Base-by-base conservation (phyloP, 2,329 filamentous ascomycete species). In the Pseudogymnoascus sp. region DNA sequence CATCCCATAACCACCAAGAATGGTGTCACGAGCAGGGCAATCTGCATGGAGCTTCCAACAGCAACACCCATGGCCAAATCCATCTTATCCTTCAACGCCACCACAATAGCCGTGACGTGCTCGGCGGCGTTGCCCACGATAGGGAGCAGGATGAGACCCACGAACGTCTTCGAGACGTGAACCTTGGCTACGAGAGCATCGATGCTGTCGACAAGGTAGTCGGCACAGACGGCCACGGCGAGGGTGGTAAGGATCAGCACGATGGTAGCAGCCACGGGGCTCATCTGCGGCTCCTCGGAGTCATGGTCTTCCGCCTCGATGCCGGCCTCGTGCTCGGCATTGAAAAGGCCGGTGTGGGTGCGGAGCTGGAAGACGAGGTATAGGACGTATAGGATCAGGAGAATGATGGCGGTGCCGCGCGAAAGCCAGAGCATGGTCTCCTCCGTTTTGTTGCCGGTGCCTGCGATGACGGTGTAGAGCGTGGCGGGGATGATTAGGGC, bases 61-160 rank as follows among this genome's bases (percentile, higher is more conserved):
- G 90, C 90, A 61, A 93, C 89, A 44, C 88, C 88, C 79, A 93
- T 90, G 31, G 90, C 86, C 61, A 87, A 76, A 70, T 87, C 84
- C 85, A 88, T 88, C 78, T 88, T 93, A 76, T 93, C 84, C 74
- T 90, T 85, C 67, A 87, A 80, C 0, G 90, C 89, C 26, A 93
- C 89, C 31, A 92, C 87, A 17, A 91, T 87, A 17, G 90, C 90
- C 1, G 90, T 93, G 40, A 92, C 89, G 71, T 93, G 89, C 74
- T 93, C 89, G 2, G 89, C 89, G 1, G 89, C 89, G 70, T 92
- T 92, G 47, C 89, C 89, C 33, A 92, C 89, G 68, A 92, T 91
- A 2, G 89, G 89, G 60, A 92, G 88, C 19, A 92, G 78, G 60
- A 92, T 90, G 60, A 92, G 78, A 78, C 89, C 89, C 69, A 93